phyloP scores from a whole-genome alignment of 208 protist genomes.

The Trichomonas vaginalis region DNA sequence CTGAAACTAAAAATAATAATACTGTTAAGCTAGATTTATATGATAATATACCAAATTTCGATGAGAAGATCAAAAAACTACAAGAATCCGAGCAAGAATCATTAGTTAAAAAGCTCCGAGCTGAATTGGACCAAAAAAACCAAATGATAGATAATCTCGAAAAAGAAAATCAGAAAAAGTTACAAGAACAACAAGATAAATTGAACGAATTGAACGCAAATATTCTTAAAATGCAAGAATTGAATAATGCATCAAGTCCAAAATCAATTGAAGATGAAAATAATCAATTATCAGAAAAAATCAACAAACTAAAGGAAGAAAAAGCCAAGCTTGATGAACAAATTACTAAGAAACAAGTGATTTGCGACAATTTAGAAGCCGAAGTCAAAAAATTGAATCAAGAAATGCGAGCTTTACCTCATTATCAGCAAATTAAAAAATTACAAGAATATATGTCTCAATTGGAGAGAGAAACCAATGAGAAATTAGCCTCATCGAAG shows the following conservation, averaged over 20 bases:
- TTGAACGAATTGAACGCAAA: neutral
- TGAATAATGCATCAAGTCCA: neutral
- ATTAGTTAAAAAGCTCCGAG: neutral
- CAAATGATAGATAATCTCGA: neutral
- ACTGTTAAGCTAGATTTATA: neutral
- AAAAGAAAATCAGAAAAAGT: neutral
- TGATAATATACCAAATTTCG: neutral
- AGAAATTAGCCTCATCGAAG: neutral
- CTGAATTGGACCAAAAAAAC: neutral
- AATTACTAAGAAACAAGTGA: neutral
- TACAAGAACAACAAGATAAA: neutral
- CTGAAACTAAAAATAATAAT: neutral
- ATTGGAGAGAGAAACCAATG: neutral
- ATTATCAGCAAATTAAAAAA: neutral
- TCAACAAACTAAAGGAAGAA: neutral
- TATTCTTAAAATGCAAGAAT: neutral
- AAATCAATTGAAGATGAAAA: neutral
- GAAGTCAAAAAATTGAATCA: neutral
- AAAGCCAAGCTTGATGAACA: neutral
- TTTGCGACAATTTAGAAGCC: neutral
- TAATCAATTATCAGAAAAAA: neutral
- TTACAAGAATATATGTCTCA: neutral
- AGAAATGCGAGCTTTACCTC: neutral
- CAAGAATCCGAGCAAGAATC: neutral
- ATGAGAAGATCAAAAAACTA: neutral